phyloP scores from a whole-genome alignment of 495 filamentous ascomycete species.

The Tuber microsphaerosporum region DNA sequence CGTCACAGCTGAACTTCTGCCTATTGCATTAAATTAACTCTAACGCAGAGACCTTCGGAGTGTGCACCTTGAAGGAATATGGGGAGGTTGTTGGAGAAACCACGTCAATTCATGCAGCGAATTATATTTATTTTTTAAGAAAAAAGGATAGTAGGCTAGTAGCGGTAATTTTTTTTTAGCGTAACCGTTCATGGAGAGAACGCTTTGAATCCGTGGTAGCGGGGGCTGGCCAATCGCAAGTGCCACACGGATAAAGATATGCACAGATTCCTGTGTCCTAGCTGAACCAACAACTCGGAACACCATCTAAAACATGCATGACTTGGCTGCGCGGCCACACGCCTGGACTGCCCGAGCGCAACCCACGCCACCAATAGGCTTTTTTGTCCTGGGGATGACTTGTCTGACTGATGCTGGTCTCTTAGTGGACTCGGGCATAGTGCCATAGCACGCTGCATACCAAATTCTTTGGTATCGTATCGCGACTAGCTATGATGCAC shows the following conservation, averaged over 20 bases:
- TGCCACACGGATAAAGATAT: background rate
- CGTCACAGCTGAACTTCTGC: background rate
- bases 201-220: background rate
- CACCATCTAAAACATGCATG: constrained; percentile 5
- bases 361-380: background rate
- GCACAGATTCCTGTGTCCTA: background rate
- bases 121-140: background rate
- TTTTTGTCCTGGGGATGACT: background rate
- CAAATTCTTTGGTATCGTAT: background rate
- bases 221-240: background rate
- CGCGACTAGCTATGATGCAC: background rate
- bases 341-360: background rate
- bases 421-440: background rate
- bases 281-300: constrained; percentile 5
- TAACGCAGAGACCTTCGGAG: background rate
- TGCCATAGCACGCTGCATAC: background rate
- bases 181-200: background rate
- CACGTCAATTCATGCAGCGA: constrained; percentile 1
- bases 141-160: background rate
- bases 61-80: background rate
- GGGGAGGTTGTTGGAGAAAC: background rate
- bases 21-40: background rate
- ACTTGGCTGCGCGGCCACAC: background rate
- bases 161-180: background rate
- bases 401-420: background rate